Percentiles rank a stretch among this genome's conserved stretches.
Evolutionary conservation across 2,329 filamentous ascomycete species (phyloP).

Genomic region (Emmonsiellopsis sp.): DNA sequence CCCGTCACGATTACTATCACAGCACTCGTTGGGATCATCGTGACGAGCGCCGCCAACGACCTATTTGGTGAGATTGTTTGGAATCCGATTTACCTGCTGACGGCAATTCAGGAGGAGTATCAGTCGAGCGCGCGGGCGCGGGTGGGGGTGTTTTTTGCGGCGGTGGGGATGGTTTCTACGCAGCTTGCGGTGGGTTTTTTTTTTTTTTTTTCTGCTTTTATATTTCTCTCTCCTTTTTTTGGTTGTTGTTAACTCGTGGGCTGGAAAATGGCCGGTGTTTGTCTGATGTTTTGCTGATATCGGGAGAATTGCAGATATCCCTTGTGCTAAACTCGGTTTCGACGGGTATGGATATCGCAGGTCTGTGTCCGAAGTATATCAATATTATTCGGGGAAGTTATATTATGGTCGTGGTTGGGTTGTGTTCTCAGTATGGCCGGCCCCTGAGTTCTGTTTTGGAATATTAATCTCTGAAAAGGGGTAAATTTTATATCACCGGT

Average conservation of each 20-base stretch:
- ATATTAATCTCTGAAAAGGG: neutral
- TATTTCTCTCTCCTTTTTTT: neutral
- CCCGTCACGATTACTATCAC: slow-evolving; percentile 30
- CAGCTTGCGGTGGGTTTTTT: slow-evolving; percentile 24
- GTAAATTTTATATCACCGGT: neutral
- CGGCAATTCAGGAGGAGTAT: slow-evolving; percentile 24
- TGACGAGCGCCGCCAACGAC: slow-evolving; percentile 24
- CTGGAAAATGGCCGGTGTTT: neutral
- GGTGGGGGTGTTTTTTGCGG: slow-evolving; percentile 30
- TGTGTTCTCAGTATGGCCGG: slow-evolving; percentile 25
- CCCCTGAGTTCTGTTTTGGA: neutral
- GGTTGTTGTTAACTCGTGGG: neutral
- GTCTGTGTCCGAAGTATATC: slow-evolving; percentile 43
- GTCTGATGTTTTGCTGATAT: neutral
- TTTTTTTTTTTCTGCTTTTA: slow-evolving; percentile 9
- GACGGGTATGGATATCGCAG: slow-evolving; percentile 47
- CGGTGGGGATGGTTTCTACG: slow-evolving; percentile 24
- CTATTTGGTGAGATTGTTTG: slow-evolving; percentile 25
- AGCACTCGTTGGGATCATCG: slow-evolving; percentile 27
- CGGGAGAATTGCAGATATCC: slow-evolving; percentile 18
- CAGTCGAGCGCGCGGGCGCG: slow-evolving; percentile 18
- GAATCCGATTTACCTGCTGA: slow-evolving; percentile 31
- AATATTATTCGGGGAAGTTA: slow-evolving; percentile 48
- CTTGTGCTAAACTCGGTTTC: slow-evolving; percentile 41
- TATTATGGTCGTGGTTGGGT: slow-evolving; percentile 37